Percentiles rank a stretch among this genome's conserved stretches.
phyloP scores from a whole-genome alignment of 352 stramenopile genomes.

The Phytophthora tentaculata region DNA sequence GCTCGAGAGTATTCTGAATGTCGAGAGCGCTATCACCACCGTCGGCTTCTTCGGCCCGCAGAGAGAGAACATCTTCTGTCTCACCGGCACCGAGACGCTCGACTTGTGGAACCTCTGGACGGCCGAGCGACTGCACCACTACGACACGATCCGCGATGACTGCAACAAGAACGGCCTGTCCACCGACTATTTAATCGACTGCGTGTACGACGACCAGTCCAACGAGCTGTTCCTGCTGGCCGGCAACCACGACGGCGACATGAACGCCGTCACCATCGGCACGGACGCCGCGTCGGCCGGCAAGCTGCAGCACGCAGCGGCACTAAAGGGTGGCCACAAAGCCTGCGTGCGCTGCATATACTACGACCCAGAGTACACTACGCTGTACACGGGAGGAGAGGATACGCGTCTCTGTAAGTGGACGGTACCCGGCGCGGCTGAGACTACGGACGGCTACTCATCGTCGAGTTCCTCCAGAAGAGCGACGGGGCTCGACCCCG shows the following conservation, averaged over 20 bases:
- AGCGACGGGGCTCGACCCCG: constrained; percentile 42
- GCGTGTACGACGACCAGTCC: constrained; percentile 77
- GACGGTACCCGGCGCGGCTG: constrained; percentile 25
- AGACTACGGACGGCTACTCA: constrained; percentile 9
- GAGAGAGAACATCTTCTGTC: constrained; percentile 82
- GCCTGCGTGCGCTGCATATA: constrained; percentile 83
- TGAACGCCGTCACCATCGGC: constrained; percentile 79
- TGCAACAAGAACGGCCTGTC: constrained; percentile 67
- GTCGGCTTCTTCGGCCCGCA: constrained; percentile 90
- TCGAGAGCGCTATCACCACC: constrained; percentile 88
- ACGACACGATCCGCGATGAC: constrained; percentile 73
- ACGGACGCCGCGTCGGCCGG: constrained; percentile 42
- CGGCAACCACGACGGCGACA: constrained; percentile 76
- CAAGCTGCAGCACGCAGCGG: constrained; percentile 58
- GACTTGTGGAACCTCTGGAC: constrained; percentile 91
- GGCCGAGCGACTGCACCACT: constrained; percentile 84
- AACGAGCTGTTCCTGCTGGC: constrained; percentile 81
- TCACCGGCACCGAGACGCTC: constrained; percentile 90
- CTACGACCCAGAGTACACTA: constrained; percentile 57
- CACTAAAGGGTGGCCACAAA: constrained; percentile 78
- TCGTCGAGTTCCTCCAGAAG: constrained; percentile 29
- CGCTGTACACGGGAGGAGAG: constrained; percentile 86
- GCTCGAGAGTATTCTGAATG: constrained; percentile 90
- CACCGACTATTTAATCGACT: constrained; percentile 90
- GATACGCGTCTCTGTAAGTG: constrained; percentile 88